Conservation (phyloP, 2,329 filamentous ascomycete genomes). For the Chrysoporthe austroafricana region DNA sequence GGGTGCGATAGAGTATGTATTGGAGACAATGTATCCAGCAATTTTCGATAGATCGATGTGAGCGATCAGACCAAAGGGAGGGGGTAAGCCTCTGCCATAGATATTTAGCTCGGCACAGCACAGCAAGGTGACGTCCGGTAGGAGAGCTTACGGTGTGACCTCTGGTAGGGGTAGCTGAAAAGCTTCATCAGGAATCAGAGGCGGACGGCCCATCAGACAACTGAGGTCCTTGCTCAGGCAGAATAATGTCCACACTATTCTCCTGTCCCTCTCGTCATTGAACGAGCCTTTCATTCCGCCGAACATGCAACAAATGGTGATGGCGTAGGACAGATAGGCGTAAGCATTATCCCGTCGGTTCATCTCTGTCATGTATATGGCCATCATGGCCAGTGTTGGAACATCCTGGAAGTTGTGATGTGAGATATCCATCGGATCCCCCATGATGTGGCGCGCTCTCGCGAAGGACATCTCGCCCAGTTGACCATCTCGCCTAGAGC, state of each 20-base stretch:
- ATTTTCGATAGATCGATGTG: conserved; percentile 53
- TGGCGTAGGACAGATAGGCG: conserved; percentile 50
- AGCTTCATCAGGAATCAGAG: conserved; percentile 51
- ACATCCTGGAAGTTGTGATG: conserved; percentile 48
- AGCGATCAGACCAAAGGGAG: conserved; percentile 48
- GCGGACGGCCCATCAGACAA: conserved; percentile 54
- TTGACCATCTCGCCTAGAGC: conserved; percentile 37
- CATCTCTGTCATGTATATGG: conserved; percentile 53
- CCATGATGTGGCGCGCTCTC: conserved; percentile 47
- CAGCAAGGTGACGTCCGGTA: conserved; percentile 3
- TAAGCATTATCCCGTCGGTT: conserved; percentile 54
- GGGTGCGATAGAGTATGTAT: conserved; percentile 47
- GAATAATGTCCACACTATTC: conserved; percentile 57
- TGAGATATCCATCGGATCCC: conserved; percentile 51
- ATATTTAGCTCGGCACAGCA: conserved; percentile 5
- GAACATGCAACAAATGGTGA: conserved; percentile 52
- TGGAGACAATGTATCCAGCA: conserved; percentile 52
- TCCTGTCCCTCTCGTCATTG: conserved; percentile 48
- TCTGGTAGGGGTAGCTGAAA: conserved; percentile 48
- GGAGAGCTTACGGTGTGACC: conserved; percentile 44
- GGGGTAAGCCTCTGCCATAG: conserved; percentile 45
- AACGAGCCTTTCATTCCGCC: conserved; percentile 50
- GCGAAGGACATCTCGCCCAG: conserved; percentile 51
- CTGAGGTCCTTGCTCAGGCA: conserved; percentile 53
- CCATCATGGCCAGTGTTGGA: conserved; percentile 50